Evolutionary conservation across 2,329 filamentous ascomycete genomes (phyloP), one percentile per base, ranked within the genome.

Genomic region (Aspergillus melleus): DNA sequence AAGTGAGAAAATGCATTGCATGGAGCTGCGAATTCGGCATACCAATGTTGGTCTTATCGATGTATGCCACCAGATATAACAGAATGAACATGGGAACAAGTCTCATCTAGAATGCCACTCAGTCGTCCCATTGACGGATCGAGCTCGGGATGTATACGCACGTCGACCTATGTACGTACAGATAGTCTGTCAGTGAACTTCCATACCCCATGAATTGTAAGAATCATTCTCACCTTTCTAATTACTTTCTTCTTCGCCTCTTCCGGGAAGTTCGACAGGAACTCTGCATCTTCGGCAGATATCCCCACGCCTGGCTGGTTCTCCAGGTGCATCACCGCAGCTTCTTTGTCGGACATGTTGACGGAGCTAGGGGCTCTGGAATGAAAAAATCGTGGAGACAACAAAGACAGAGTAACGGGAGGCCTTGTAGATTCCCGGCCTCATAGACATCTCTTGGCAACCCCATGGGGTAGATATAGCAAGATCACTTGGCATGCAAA

Each of bases 221-320:
- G 16, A 16, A 20, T 6, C 6, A 8, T 26, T 55, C 12, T 30
- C 22, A 67, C 65, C 58, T 67, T 67, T 12, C 52, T 61, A 24
- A 66, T 54, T 2, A 66, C 59, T 22, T 57, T 62, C 39, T 54
- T 64, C 2, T 70, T 59, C 22, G 66, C 66, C 36, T 72, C 66
- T n/a, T 66, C 65, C 0, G 71, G 60, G 19, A 66, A 74, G 32
- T 64, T 65, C 3, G 53, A 61, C 53, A 67, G 69, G 51, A 74
- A 74, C 9, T 71, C 69, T 11, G 66, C 70, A 59, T 74, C 72
- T 10, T 70, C 71, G 10, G 54, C 14, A 47, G 60, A 62, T 16
- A 64, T 30, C 20, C 42, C 57, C 9, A 30, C 52, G 19, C 46
- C n/a, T 22, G 52, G 36, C 30, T 62, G 62, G 19, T 60, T 20